phyloP scores from a whole-genome alignment of 1,284 basidiomycete species.

The Apiotrichum veenhuisii region DNA sequence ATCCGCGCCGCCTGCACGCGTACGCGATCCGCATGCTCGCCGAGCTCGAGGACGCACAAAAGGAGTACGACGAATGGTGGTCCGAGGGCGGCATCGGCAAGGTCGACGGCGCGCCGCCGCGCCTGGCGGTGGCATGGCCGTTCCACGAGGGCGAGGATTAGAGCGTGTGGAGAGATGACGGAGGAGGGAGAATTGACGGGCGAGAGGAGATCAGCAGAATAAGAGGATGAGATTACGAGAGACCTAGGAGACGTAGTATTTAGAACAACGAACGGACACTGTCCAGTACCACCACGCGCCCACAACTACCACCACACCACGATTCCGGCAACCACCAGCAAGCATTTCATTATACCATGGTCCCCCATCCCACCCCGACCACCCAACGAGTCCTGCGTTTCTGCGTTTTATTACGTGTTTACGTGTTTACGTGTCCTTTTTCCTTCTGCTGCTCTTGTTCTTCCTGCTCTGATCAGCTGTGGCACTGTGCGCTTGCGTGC shows the following conservation, averaged over 20 bases:
- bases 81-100: conserved; percentile 47
- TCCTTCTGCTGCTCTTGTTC: too few relatives aligned
- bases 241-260: neutral
- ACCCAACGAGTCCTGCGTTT: too few relatives aligned
- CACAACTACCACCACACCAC: too few relatives aligned
- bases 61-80: conserved; percentile 53
- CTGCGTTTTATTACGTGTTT: too few relatives aligned
- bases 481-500: neutral
- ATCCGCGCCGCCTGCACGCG: conserved; percentile 47
- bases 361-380: too few relatives aligned
- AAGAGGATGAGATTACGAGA: neutral
- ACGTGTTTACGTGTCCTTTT: too few relatives aligned
- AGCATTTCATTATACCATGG: too few relatives aligned
- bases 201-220: neutral
- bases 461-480: neutral
- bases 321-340: too few relatives aligned
- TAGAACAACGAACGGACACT: too few relatives aligned
- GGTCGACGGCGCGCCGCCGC: conserved; percentile 48
- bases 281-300: too few relatives aligned
- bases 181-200: neutral
- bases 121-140: conserved; percentile 50
- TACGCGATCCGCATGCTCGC: conserved; percentile 53
- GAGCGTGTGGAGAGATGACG: neutral
- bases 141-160: conserved; percentile 50
- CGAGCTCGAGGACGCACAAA: conserved; percentile 53